Evolutionary conservation across 768 basidiomycete species (phyloP).

Genomic region (Tricholoma sp.): DNA sequence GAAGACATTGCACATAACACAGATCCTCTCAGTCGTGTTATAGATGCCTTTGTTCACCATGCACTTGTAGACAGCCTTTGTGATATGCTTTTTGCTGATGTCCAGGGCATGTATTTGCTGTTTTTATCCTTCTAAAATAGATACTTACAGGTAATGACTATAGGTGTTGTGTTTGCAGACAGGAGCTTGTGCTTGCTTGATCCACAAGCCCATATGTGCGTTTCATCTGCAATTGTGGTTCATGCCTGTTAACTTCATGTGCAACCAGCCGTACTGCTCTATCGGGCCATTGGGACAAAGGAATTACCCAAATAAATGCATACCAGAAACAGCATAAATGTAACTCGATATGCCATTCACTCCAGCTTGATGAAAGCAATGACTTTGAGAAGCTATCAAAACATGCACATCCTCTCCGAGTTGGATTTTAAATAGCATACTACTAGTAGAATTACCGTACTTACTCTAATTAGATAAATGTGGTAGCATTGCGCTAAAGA

Average conservation of each 20-base stretch:
- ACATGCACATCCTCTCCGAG: neutral
- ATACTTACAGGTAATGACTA: neutral
- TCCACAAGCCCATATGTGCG: neutral
- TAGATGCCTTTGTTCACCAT: slow-evolving; percentile 7
- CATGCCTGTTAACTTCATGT: neutral
- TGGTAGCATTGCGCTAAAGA: neutral
- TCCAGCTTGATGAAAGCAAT: neutral
- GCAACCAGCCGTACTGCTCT: no score
- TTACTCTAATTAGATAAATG: neutral
- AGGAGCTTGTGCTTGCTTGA: neutral
- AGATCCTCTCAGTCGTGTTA: neutral
- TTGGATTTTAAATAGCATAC: neutral
- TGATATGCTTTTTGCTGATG: neutral
- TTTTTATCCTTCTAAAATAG: neutral
- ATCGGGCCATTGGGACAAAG: slow-evolving; percentile 3
- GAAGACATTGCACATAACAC: neutral
- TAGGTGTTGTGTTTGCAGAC: neutral
- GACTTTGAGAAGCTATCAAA: neutral
- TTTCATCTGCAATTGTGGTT: neutral
- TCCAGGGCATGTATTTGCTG: neutral
- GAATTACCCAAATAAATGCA: neutral
- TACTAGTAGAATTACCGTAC: no score
- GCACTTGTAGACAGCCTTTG: neutral
- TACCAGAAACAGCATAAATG: slow-evolving; percentile 8
- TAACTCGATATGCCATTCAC: slow-evolving; percentile 2